A percentile compares a stretch with the other conserved stretches of the same genome.
phyloP scores from a whole-genome alignment of 306 rosid genomes.

The Corylus americana region DNA sequence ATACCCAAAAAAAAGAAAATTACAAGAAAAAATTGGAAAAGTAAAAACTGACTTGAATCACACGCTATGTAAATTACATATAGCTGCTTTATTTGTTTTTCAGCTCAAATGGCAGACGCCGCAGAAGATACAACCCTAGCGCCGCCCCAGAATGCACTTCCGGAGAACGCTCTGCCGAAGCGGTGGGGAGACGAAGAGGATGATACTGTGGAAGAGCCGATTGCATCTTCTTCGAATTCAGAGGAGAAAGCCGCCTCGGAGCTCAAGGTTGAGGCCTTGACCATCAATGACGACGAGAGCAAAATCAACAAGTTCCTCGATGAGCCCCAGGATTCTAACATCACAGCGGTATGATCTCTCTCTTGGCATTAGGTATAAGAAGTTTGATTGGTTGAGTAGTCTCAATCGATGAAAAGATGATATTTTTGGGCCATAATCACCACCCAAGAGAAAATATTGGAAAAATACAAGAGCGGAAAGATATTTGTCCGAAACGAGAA shows the following conservation, averaged over 20 bases:
- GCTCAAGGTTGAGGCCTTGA: constrained; percentile 37
- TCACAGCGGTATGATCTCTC: constrained; percentile 56
- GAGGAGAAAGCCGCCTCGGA: constrained; percentile 21
- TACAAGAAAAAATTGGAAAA: too few species aligned
- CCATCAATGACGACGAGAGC: constrained; percentile 45
- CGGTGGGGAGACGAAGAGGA: constrained; percentile 63
- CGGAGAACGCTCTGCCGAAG: constrained; percentile 18
- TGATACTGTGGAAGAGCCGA: constrained; percentile 35
- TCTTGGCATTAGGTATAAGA: too few species aligned
- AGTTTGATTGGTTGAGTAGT: too few species aligned
- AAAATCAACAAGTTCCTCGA: constrained; percentile 44
- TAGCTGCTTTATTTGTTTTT: too few species aligned
- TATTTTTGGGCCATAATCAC: too few species aligned
- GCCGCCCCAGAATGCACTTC: constrained; percentile 4
- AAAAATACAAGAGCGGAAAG: neutral
- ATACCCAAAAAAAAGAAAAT: too few species aligned
- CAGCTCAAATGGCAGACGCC: neutral
- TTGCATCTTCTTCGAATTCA: constrained; percentile 24
- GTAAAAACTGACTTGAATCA: too few species aligned
- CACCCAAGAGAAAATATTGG: too few species aligned
- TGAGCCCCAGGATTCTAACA: constrained; percentile 76
- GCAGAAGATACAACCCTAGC: constrained; percentile 1
- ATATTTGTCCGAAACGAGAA: neutral
- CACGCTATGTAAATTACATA: too few species aligned
- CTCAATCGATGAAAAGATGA: too few species aligned